phyloP scores from a whole-genome alignment of 2,329 filamentous ascomycete species.

The Teratosphaeria pseudoeucalypti region DNA sequence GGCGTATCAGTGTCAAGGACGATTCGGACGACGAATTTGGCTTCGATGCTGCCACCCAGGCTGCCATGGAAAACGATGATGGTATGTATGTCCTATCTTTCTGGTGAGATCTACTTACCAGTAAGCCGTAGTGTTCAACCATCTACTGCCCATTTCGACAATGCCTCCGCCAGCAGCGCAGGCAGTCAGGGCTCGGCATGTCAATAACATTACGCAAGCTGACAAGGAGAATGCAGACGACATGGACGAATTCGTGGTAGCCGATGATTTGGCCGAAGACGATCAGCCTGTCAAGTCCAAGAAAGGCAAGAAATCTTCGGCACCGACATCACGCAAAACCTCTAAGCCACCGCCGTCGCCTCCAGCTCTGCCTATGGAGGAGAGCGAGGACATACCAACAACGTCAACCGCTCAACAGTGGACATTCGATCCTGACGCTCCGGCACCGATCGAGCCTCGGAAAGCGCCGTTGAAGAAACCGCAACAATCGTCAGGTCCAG shows the following conservation, averaged over 20 bases:
- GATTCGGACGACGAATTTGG: conserved; percentile 55
- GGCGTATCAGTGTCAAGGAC: conserved; percentile 53
- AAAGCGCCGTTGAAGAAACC: conserved; percentile 22
- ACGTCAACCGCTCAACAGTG: conserved; percentile 73
- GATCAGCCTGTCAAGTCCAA: conserved; percentile 45
- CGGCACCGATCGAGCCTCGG: conserved; percentile 41
- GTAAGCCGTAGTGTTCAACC: conserved; percentile 8
- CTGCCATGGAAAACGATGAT: conserved; percentile 50
- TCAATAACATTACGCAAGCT: conserved; percentile 2
- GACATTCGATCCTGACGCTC: conserved; percentile 58
- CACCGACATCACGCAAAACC: conserved; percentile 42
- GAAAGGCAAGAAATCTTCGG: conserved; percentile 47
- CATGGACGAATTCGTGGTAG: conserved; percentile 77
- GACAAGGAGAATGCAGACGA: conserved; percentile 33
- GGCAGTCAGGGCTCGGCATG: background rate
- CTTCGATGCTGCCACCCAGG: conserved; percentile 46
- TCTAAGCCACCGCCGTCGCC: conserved; percentile 37
- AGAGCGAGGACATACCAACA: conserved; percentile 41
- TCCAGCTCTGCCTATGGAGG: conserved; percentile 29
- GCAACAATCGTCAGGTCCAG: conserved; percentile 18
- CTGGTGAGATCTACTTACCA: conserved; percentile 10
- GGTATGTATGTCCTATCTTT: conserved; percentile 32
- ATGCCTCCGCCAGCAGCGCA: background rate
- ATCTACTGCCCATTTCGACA: conserved; percentile 3
- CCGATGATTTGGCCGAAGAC: conserved; percentile 69